Evolutionary conservation across 2,329 filamentous ascomycete species (phyloP).

Genomic region (Venturia aucupariae): DNA sequence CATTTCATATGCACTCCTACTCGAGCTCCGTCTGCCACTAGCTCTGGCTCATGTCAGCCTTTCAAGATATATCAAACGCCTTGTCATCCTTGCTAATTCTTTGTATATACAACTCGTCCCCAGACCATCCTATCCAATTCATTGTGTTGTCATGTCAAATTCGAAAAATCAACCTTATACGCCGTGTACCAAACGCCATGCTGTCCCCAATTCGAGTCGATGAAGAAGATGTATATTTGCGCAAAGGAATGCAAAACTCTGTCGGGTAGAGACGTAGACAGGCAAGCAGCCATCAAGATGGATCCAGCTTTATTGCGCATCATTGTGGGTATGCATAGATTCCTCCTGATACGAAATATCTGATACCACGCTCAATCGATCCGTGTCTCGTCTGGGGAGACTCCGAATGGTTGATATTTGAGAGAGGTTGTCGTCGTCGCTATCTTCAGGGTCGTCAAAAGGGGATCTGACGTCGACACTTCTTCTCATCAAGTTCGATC

Average conservation of each 20-base stretch:
- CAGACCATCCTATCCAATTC: not conserved
- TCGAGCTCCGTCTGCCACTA: not conserved
- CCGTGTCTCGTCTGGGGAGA: slow-evolving; percentile 14
- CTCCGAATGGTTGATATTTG: slow-evolving; percentile 16
- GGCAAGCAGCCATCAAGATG: not conserved
- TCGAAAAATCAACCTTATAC: not conserved
- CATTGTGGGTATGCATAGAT: slow-evolving; percentile 17
- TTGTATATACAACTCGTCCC: not conserved
- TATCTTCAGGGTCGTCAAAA: slow-evolving; percentile 26
- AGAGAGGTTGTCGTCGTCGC: slow-evolving; percentile 24
- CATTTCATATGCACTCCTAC: not conserved
- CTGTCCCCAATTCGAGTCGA: not conserved
- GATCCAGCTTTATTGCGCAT: not conserved
- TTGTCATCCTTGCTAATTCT: not conserved
- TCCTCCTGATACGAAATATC: slow-evolving; percentile 27
- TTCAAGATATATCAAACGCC: not conserved
- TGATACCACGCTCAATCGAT: slow-evolving; percentile 24
- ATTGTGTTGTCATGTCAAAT: not conserved
- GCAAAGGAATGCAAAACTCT: not conserved
- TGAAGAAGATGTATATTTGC: not conserved
- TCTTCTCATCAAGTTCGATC: slow-evolving; percentile 3
- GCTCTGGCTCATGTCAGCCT: not conserved
- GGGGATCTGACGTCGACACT: slow-evolving; percentile 21
- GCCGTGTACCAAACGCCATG: slow-evolving; percentile 1
- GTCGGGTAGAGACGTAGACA: not conserved